Percentiles rank a stretch among this genome's conserved stretches.
phyloP scores from a whole-genome alignment of 1,139 yeast species.

The Arxiozyma bovina region DNA sequence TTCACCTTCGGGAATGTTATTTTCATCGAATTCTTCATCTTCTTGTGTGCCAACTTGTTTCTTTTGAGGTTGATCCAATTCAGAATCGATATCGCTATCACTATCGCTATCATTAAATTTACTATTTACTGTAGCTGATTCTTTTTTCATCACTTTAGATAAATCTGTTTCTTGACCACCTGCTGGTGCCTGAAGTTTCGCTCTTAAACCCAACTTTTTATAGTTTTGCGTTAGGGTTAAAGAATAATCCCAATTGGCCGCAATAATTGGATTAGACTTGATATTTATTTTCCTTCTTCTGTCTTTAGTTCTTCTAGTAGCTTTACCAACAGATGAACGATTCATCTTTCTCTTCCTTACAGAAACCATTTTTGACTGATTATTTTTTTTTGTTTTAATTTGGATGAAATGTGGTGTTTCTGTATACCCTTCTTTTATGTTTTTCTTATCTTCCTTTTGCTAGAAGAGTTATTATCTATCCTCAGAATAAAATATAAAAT shows the following conservation, averaged over 20 bases:
- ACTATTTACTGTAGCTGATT: slow-evolving; percentile 12
- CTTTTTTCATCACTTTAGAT: slow-evolving; percentile 20
- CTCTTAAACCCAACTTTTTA: slow-evolving; percentile 62
- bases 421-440: background rate
- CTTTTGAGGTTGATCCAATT: slow-evolving; percentile 31
- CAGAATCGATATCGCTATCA: slow-evolving; percentile 12
- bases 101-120: slow-evolving; percentile 32
- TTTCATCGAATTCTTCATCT: slow-evolving; percentile 30
- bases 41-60: slow-evolving; percentile 32
- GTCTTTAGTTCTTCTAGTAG: slow-evolving; percentile 61
- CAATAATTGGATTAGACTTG: slow-evolving; percentile 69
- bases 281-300: slow-evolving; percentile 57
- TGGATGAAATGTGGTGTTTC: background rate
- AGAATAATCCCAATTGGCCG: slow-evolving; percentile 80
- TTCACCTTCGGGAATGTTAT: slow-evolving; percentile 62
- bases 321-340: slow-evolving; percentile 59
- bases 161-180: slow-evolving; percentile 59
- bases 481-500: background rate
- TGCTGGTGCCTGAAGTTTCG: slow-evolving; percentile 55
- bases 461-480: background rate
- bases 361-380: slow-evolving; percentile 46
- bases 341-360: slow-evolving; percentile 85
- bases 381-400: background rate
- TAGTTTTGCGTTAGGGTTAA: slow-evolving; percentile 80
- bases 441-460: background rate